Evolutionary conservation across 2,329 filamentous ascomycete species (phyloP).

Genomic region (Fusarium concolor): DNA sequence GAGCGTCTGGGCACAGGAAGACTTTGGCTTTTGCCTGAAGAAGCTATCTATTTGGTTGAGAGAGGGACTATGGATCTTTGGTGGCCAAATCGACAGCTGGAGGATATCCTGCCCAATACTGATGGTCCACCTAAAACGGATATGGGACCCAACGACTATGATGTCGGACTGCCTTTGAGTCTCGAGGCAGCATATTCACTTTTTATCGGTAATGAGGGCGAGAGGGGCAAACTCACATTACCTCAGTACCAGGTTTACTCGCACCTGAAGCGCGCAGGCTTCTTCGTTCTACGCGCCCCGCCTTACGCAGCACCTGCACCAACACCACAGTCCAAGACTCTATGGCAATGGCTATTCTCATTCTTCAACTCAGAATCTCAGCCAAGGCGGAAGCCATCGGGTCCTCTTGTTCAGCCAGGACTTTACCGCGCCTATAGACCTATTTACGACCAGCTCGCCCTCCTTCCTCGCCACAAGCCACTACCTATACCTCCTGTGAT

Average conservation of each 20-base stretch:
- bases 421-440: constrained; percentile 74
- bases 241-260: constrained; percentile 91
- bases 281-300: constrained; percentile 79
- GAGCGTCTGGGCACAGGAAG: constrained; percentile 68
- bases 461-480: constrained; percentile 78
- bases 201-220: constrained; percentile 77
- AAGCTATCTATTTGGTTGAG: constrained; percentile 90
- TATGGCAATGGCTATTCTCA: constrained; percentile 68
- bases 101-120: constrained; percentile 58
- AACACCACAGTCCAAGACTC: constrained; percentile 37
- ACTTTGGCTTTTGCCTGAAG: constrained; percentile 90
- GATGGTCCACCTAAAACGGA: constrained; percentile 41
- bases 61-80: constrained; percentile 87
- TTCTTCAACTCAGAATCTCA: constrained; percentile 52
- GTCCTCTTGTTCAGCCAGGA: constrained; percentile 72
- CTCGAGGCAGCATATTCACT: constrained; percentile 90
- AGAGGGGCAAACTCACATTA: constrained; percentile 70
- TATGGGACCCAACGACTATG: constrained; percentile 58
- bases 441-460: constrained; percentile 80
- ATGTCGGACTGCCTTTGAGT: constrained; percentile 83
- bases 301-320: constrained; percentile 39
- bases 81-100: constrained; percentile 74
- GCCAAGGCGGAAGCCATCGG: constrained; percentile 53
- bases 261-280: constrained; percentile 84
- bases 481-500: constrained; percentile 46